Conservation (phyloP, 768 basidiomycete species). For the Cubamyces sp. region DNA sequence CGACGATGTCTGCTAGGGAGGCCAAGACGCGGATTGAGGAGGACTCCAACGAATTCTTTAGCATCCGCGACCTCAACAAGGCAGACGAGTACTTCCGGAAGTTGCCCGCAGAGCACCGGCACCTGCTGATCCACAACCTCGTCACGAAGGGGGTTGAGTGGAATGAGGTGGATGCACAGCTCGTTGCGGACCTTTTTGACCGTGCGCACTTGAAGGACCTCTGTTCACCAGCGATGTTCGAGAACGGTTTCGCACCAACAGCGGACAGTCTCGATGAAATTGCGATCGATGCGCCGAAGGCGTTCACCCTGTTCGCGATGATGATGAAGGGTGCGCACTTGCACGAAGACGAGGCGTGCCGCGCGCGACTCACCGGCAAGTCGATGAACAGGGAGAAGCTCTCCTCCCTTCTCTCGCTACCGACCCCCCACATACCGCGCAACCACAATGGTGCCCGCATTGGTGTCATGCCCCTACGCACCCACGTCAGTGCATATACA, state of each 20-base stretch:
- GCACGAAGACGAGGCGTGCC: conserved; percentile 57
- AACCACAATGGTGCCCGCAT: conserved; percentile 24
- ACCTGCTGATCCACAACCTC: conserved; percentile 73
- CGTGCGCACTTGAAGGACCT: conserved; percentile 62
- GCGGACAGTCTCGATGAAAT: conserved; percentile 87
- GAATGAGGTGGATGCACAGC: conserved; percentile 78
- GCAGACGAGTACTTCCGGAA: conserved; percentile 85
- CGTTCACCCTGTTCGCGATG: conserved; percentile 72
- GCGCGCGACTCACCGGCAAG: conserved; percentile 61
- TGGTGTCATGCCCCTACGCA: too few species aligned
- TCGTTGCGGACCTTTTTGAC: conserved; percentile 77
- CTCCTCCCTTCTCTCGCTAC: conserved; percentile 50
- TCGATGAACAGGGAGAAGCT: conserved; percentile 63
- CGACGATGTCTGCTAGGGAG: conserved; percentile 67
- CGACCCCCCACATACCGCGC: conserved; percentile 25
- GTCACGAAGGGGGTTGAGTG: conserved; percentile 67
- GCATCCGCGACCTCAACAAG: conserved; percentile 81
- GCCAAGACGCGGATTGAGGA: conserved; percentile 78
- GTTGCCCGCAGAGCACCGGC: conserved; percentile 67
- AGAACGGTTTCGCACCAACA: conserved; percentile 70
- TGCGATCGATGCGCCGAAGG: conserved; percentile 88
- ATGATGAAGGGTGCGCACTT: conserved; percentile 77
- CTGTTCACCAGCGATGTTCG: conserved; percentile 63
- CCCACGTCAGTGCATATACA: too few species aligned
- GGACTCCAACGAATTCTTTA: conserved; percentile 87